phyloP scores from a whole-genome alignment of 2,329 filamentous ascomycete genomes.

The Remersonia thermophila region DNA sequence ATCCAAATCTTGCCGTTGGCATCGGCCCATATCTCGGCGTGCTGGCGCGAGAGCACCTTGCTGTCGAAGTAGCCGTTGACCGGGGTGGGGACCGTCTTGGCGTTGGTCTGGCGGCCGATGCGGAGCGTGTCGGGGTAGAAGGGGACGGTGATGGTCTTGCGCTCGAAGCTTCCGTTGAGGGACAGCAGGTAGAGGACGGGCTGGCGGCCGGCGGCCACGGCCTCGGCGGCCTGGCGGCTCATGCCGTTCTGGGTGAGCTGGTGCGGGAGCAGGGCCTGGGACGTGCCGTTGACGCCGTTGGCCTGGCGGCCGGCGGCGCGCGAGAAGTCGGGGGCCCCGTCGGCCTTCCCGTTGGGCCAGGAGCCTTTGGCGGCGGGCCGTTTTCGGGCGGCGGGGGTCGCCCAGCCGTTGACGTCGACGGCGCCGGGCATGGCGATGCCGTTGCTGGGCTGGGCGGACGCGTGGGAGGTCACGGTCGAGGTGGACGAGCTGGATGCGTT shows the following conservation, averaged over 20 bases:
- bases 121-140: constrained; percentile 87
- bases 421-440: constrained; percentile 37
- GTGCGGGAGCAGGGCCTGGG: constrained; percentile 19
- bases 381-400: constrained; percentile 38
- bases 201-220: constrained; percentile 44
- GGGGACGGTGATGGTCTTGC: constrained; percentile 89
- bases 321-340: constrained; percentile 35
- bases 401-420: constrained; percentile 40
- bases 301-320: constrained; percentile 28
- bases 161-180: constrained; percentile 91
- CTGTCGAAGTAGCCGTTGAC: constrained; percentile 95
- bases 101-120: constrained; percentile 93
- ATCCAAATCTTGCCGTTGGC: constrained; percentile 85
- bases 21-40: constrained; percentile 91
- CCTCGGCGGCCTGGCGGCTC: constrained; percentile 55
- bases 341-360: constrained; percentile 38
- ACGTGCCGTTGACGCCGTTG: constrained; percentile 25
- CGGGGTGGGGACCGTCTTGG: constrained; percentile 83
- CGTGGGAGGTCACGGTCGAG: constrained; percentile 46
- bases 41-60: constrained; percentile 89
- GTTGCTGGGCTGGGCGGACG: constrained; percentile 42
- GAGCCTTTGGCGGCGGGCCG: constrained; percentile 37
- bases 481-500: constrained; percentile 27
- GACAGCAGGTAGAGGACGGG: constrained; percentile 79
- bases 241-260: constrained; percentile 33